Evolutionary conservation across 352 stramenopile species (phyloP).

Genomic region (Phytopythium litorale): DNA sequence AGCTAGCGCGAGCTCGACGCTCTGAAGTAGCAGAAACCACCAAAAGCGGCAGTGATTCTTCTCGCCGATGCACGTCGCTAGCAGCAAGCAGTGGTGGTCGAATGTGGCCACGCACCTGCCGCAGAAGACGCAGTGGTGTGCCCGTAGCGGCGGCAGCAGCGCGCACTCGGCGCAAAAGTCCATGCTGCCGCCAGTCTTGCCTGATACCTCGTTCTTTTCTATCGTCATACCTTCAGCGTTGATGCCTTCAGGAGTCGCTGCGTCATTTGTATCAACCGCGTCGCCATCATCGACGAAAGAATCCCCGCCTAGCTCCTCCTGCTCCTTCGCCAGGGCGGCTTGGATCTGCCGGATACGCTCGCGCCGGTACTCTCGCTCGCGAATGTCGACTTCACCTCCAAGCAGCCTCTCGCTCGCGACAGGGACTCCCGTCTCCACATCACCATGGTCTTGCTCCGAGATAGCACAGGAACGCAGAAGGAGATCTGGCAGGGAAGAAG

Average conservation of each 20-base stretch:
- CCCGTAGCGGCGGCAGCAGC: constrained; percentile 53
- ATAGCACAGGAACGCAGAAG: background rate
- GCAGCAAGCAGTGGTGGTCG: constrained; percentile 90
- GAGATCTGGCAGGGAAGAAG: background rate
- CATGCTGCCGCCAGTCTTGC: constrained; percentile 4
- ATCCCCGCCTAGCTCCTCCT: background rate
- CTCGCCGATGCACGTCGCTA: constrained; percentile 89
- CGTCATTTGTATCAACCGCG: background rate
- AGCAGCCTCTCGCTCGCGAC: background rate
- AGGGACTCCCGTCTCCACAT: background rate
- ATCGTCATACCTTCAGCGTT: background rate
- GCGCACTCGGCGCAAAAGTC: constrained; percentile 31
- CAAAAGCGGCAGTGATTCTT: constrained; percentile 89
- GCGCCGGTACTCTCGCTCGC: constrained; percentile 14
- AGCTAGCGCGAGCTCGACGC: constrained; percentile 18
- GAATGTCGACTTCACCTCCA: background rate
- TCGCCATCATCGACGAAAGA: background rate
- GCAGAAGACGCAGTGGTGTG: constrained; percentile 84
- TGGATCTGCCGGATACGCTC: constrained; percentile 28
- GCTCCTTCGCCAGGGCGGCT: constrained; percentile 10
- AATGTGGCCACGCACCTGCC: constrained; percentile 85
- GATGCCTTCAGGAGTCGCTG: background rate
- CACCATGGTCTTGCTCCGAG: background rate
- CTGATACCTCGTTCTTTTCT: background rate
- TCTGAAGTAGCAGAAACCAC: constrained; percentile 49